Evolutionary conservation across 2,329 filamentous ascomycete genomes (phyloP).

Genomic region (Aspergillus glaucus): DNA sequence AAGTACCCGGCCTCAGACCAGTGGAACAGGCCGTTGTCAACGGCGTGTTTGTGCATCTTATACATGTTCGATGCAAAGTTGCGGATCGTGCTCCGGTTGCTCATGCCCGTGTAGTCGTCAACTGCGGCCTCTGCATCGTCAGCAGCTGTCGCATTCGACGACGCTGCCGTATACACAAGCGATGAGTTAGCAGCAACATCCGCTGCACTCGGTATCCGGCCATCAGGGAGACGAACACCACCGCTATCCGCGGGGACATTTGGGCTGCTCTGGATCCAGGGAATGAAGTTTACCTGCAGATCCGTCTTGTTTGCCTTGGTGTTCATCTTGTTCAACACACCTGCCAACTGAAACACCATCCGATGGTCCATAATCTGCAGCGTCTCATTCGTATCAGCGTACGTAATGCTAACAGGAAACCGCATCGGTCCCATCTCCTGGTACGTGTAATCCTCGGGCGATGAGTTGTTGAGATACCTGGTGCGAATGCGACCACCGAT

Average conservation of each 20-base stretch:
- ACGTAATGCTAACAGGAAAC: slow-evolving; percentile 37
- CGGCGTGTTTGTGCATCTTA: slow-evolving; percentile 48
- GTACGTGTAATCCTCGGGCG: slow-evolving; percentile 30
- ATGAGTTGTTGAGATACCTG: slow-evolving; percentile 36
- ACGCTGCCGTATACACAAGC: slow-evolving; percentile 32
- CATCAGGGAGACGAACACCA: slow-evolving; percentile 45
- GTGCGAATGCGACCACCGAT: slow-evolving; percentile 42
- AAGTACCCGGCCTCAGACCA: slow-evolving; percentile 62
- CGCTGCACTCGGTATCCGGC: slow-evolving; percentile 48
- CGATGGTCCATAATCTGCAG: slow-evolving; percentile 38
- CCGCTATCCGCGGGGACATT: slow-evolving; percentile 50
- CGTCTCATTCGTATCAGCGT: slow-evolving; percentile 37
- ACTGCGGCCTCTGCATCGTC: slow-evolving; percentile 36
- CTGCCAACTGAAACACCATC: slow-evolving; percentile 40
- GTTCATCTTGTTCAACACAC: slow-evolving; percentile 38
- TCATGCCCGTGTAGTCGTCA: slow-evolving; percentile 26
- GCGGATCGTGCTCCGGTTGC: slow-evolving; percentile 18
- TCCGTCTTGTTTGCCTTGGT: slow-evolving; percentile 19
- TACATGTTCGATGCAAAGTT: slow-evolving; percentile 34
- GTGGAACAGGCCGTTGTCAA: slow-evolving; percentile 52
- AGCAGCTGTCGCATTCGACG: slow-evolving; percentile 29
- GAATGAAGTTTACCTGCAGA: slow-evolving; percentile 38
- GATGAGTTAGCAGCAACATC: slow-evolving; percentile 42
- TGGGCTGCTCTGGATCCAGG: slow-evolving; percentile 35
- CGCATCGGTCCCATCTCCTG: slow-evolving; percentile 44